Evolutionary conservation across 352 stramenopile genomes (phyloP), one percentile per base, ranked within the genome.

Genomic region (Phytopythium sindhum): DNA sequence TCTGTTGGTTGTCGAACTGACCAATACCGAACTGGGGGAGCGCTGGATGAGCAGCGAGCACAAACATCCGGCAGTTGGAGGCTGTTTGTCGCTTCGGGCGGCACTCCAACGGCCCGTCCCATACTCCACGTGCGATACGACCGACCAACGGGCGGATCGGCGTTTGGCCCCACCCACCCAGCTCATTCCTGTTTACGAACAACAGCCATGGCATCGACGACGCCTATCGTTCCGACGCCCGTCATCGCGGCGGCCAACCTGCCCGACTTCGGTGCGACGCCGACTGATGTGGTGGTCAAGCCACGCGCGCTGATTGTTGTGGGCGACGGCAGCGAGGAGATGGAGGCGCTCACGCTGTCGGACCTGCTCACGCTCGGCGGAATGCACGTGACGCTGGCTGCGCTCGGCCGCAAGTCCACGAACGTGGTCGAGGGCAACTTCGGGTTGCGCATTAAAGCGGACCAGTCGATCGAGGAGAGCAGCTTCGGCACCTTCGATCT

Each of bases 351-450:
- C n/a, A 75, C 71, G n/a, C 33, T 92, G 10, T 88, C 74, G 29
- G 81, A 90, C 62, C 60, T 84, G 28, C 78, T 92, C 56, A 72
- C 74, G 24, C 81, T 80, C 31, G 84, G 75, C 23, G 74, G 74
- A 0, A 69, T 89, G 23, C 80, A 90, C 52, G 84, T 92, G 26
- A 76, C 75, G 53, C 74, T 83, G 52, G 78, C 78, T 8, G 73
- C 74, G 1, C 74, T 94, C 2, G 80, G 76, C 0, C 56, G 70
- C 60, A 75, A 85, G 60, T 82, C 77, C 35, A 72, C 64, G 47
- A 92, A 91, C 57, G 69, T 94, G 28, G 59, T 94, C 42, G 74
- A 84, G 61, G 80, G 70, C 24, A 84, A 77, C 54, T 81, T 84
- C 47, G 83, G 85, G 23, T 60, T 91, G 37, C 84, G 73, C 31